Conservation (phyloP, 768 basidiomycete genomes). For the Xanthoconium stramineum region DNA sequence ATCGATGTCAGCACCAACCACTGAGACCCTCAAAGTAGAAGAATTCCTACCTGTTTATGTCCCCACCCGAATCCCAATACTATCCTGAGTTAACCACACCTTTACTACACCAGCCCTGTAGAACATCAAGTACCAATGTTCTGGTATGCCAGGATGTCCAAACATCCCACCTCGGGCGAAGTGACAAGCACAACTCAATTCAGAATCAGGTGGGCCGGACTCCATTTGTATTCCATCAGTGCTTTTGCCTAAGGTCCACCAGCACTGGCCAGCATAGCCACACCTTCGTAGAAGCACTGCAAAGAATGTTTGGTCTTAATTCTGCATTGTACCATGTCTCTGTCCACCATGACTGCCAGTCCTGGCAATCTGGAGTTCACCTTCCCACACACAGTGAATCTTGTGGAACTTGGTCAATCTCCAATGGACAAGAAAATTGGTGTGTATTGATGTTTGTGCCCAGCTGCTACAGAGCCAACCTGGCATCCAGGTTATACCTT, state of each 20-base stretch:
- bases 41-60: background rate
- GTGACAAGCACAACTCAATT: no score
- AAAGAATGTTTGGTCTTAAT: conserved; percentile 67
- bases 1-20: background rate
- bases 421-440: conserved; percentile 70
- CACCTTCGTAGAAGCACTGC: conserved; percentile 49
- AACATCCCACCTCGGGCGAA: no score
- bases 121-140: no score
- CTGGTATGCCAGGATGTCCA: no score
- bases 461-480: no score
- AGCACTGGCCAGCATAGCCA: background rate
- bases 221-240: no score
- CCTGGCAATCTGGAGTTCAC: conserved; percentile 63
- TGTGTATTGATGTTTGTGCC: conserved; percentile 26
- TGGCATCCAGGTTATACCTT: conserved; percentile 65
- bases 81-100: background rate
- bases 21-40: background rate
- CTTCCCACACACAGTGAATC: conserved; percentile 68
- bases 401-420: conserved; percentile 67
- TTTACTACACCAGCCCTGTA: no score
- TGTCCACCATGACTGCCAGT: conserved; percentile 40
- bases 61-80: background rate
- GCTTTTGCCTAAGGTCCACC: no score
- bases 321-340: conserved; percentile 62
- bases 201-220: no score